Conservation (phyloP, 495 filamentous ascomycete genomes). For the Thozetella sp. region DNA sequence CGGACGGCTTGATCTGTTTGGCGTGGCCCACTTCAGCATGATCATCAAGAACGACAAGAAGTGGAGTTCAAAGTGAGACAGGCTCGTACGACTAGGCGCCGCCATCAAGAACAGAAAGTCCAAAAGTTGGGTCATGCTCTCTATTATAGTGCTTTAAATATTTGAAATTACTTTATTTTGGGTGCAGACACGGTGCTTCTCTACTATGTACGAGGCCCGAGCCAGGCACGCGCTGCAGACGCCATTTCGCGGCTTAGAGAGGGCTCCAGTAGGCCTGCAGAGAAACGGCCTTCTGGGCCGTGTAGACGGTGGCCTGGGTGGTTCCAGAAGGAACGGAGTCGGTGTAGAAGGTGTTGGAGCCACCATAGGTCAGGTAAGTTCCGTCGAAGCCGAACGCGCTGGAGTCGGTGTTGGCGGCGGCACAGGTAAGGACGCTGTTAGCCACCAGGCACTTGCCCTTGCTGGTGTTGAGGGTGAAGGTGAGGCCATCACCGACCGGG, state of each 20-base stretch:
- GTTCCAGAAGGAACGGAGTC: slow-evolving; percentile 56
- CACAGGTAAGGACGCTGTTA: slow-evolving; percentile 51
- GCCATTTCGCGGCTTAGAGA: no score
- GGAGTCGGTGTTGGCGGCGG: slow-evolving; percentile 36
- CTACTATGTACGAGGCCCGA: no score
- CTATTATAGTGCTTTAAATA: no score
- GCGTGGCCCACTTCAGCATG: slow-evolving; percentile 3
- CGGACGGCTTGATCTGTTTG: slow-evolving; percentile 5
- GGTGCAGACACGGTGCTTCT: no score
- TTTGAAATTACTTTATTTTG: no score
- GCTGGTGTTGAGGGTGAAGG: slow-evolving; percentile 62
- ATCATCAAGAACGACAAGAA: neutral
- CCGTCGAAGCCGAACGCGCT: slow-evolving; percentile 40
- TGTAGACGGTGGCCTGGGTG: slow-evolving; percentile 37
- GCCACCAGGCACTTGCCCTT: slow-evolving; percentile 59
- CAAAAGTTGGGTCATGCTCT: no score
- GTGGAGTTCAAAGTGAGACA: neutral
- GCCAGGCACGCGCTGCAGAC: no score
- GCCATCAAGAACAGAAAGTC: no score
- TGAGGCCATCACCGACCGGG: slow-evolving; percentile 26
- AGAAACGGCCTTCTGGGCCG: slow-evolving; percentile 16
- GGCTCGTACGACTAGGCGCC: no score
- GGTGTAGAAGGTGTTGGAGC: slow-evolving; percentile 58
- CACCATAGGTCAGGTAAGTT: slow-evolving; percentile 41
- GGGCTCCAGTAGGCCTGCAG: slow-evolving; percentile 13